Base-by-base conservation (phyloP, 495 filamentous ascomycete genomes). In the Pseudevernia furfuracea region DNA sequence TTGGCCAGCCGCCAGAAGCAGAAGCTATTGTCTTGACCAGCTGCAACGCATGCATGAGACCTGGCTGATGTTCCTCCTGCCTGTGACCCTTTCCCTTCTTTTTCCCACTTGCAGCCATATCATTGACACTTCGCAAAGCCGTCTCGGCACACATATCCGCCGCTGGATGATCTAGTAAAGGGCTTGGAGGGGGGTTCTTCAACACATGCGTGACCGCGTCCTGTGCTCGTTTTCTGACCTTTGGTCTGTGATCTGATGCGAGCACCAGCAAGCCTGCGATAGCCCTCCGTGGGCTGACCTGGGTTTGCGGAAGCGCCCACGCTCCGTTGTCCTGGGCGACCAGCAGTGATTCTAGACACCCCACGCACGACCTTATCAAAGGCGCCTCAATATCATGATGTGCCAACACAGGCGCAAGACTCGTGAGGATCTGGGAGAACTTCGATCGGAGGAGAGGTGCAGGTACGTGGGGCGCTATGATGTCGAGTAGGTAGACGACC, bases 131-230 rank as follows among this genome's bases (percentile, higher is more conserved):
- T 73, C 82, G 82, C 75, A 97, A 79, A 19, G 91, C 89, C 23
- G 88, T 88, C 74, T 95, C 90, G 23, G 93, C 95, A 76, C 94
- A 97, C 87, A 97, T 92, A 72, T 96, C 91, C 11, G 92, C 87
- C 9, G 89, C 93, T 1, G 94, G 93, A 72, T 98, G 94, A 68
- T 97, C 93, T 49, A 96, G 71, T 15, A 89, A 90, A 4, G 94
- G 95, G 71, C 88, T 96, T 21, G 93, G 91, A 0, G 94, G 94
- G 28, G 90, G 86, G 58, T 81, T 84, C 73, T 88, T 85, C 52
- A 98, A 82, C 17, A 97, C 85, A 66, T 89, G 89, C 43, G 84
- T 83, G 67, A 98, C 71, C 28, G 92, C 91, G 66, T 97, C 94
- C 74, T 96, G 91, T 25, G 93, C 92, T 70, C 93, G 80, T 83